Conservation (phyloP, 1,284 basidiomycete genomes). For the Rhodotorula sp. region DNA sequence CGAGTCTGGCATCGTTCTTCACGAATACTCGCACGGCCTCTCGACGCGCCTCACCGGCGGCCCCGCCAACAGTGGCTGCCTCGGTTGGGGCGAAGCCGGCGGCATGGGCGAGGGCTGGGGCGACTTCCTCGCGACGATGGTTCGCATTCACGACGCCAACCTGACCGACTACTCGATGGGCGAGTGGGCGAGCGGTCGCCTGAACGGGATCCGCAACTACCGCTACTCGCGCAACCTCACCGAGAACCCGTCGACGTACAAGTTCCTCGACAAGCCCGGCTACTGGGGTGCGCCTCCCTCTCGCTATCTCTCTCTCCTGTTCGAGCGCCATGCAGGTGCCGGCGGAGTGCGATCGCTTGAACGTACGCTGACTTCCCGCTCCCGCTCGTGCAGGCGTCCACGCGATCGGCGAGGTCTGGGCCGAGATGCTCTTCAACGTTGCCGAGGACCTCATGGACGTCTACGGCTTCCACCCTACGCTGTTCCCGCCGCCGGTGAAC, state of each 20-base stretch:
- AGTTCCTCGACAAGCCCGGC: slow-evolving; percentile 90
- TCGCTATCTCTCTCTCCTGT: slow-evolving; percentile 6
- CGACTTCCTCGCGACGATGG: slow-evolving; percentile 40
- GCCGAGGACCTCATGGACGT: slow-evolving; percentile 66
- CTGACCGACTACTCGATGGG: slow-evolving; percentile 66
- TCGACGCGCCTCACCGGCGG: slow-evolving; percentile 93
- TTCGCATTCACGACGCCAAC: slow-evolving; percentile 39
- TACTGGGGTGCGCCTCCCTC: slow-evolving; percentile 66
- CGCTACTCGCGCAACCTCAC: slow-evolving; percentile 66
- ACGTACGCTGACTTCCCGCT: too few relatives aligned
- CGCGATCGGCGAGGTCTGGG: slow-evolving; percentile 88
- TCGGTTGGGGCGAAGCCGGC: slow-evolving; percentile 63
- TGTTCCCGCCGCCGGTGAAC: slow-evolving; percentile 71
- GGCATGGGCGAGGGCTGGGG: slow-evolving; percentile 69
- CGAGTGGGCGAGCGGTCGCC: slow-evolving; percentile 83
- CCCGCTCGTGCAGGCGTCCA: slow-evolving; percentile 20
- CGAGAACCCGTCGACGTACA: slow-evolving; percentile 88
- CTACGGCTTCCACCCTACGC: slow-evolving; percentile 73
- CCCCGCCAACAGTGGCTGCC: slow-evolving; percentile 65
- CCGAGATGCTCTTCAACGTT: slow-evolving; percentile 65
- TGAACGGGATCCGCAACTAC: slow-evolving; percentile 81
- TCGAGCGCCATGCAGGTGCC: too few relatives aligned
- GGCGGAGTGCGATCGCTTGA: too few relatives aligned
- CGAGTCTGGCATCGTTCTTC: slow-evolving; percentile 58
- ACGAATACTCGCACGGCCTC: slow-evolving; percentile 69